A percentile compares a stretch with the other conserved stretches of the same genome.
Conservation (phyloP, 2,329 filamentous ascomycete genomes). For the Phialophora chinensis region DNA sequence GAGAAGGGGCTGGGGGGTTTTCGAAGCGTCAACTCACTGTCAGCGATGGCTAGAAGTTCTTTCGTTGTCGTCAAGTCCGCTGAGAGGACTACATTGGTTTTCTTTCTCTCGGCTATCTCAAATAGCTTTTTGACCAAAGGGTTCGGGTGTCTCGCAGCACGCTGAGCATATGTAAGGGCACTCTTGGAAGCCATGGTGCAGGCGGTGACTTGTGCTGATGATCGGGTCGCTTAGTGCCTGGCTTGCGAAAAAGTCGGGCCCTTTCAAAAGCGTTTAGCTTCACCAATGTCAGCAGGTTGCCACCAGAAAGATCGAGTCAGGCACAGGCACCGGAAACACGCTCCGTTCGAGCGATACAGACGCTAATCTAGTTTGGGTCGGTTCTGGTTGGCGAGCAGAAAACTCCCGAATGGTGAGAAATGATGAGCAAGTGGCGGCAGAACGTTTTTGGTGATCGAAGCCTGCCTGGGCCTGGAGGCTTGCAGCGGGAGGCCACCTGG, state of each 20-base stretch:
- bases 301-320: background rate
- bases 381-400: background rate
- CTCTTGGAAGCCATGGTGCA: conserved; percentile 53
- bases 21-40: conserved; percentile 47
- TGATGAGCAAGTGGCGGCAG: conserved; percentile 3
- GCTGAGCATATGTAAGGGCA: conserved; percentile 47
- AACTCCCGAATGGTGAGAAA: background rate
- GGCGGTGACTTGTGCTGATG: background rate
- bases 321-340: conserved; percentile 28
- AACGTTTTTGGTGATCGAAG: conserved; percentile 5
- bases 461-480: conserved; percentile 5
- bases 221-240: background rate
- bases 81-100: conserved; percentile 57
- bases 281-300: background rate
- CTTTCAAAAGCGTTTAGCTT: conserved; percentile 6
- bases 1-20: background rate
- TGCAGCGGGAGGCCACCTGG: conserved; percentile 14
- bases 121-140: conserved; percentile 53
- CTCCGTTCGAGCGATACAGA: conserved; percentile 8
- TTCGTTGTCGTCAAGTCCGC: conserved; percentile 56
- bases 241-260: background rate
- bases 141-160: conserved; percentile 52
- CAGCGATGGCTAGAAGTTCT: conserved; percentile 54
- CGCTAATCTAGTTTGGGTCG: background rate
- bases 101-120: conserved; percentile 53